A percentile compares a stretch with the other conserved stretches of the same genome.
phyloP scores from a whole-genome alignment of 495 filamentous ascomycete genomes.

The Xylaria cubensis region DNA sequence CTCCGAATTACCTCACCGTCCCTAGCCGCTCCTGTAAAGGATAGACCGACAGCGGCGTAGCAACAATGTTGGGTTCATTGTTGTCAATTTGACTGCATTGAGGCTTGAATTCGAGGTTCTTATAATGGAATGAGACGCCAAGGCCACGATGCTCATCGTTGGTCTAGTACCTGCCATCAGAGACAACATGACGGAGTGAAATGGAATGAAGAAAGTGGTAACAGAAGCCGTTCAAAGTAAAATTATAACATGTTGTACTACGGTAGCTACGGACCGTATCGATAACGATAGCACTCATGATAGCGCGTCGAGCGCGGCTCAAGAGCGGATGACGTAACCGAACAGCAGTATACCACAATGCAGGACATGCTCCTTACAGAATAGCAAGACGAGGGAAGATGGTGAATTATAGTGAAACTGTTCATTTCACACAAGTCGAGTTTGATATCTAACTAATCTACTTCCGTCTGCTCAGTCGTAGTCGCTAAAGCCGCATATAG shows the following conservation, averaged over 20 bases:
- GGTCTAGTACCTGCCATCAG: background rate
- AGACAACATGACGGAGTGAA: background rate
- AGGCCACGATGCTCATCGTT: background rate
- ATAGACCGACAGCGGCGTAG: background rate
- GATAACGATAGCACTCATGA: background rate
- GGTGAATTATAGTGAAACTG: background rate
- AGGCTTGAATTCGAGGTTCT: background rate
- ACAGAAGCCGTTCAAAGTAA: background rate
- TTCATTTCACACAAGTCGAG: background rate
- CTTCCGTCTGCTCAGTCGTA: background rate
- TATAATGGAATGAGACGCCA: background rate
- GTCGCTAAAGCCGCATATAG: background rate
- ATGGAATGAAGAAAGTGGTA: background rate
- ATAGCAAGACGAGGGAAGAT: background rate
- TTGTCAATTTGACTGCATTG: background rate
- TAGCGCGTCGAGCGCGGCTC: background rate
- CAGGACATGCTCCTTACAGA: background rate
- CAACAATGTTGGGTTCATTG: background rate
- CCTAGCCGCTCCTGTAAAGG: constrained; percentile 4
- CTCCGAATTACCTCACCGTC: background rate
- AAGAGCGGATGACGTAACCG: background rate
- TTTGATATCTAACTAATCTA: background rate
- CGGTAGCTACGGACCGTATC: background rate
- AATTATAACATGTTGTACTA: background rate
- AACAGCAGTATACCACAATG: background rate